Evolutionary conservation across 352 stramenopile species (phyloP).

Genomic region (Globisporangium iwayamae): DNA sequence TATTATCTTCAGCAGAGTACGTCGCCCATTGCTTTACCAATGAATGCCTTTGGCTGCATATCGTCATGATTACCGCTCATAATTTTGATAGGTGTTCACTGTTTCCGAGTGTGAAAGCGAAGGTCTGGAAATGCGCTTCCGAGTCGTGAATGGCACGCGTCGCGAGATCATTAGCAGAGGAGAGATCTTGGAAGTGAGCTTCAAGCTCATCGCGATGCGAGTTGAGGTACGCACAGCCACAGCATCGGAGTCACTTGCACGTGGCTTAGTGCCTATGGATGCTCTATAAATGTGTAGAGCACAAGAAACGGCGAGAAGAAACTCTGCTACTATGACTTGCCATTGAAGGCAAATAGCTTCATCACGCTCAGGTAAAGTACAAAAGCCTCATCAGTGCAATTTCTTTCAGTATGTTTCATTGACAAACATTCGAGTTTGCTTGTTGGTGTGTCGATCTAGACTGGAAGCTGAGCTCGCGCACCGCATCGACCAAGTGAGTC

Average conservation of each 20-base stretch:
- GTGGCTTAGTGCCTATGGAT: too few relatives aligned
- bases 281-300: conserved; percentile 16
- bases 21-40: not conserved
- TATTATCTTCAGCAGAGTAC: conserved; percentile 48
- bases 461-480: conserved; percentile 55
- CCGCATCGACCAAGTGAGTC: conserved; percentile 34
- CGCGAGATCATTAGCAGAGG: conserved; percentile 34
- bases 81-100: conserved; percentile 32
- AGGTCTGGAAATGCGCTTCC: conserved; percentile 49
- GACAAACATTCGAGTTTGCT: not conserved
- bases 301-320: conserved; percentile 36
- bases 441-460: conserved; percentile 14
- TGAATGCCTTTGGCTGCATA: too few relatives aligned
- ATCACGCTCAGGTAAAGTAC: conserved; percentile 39
- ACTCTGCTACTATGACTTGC: conserved; percentile 63
- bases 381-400: too few relatives aligned
- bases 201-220: conserved; percentile 65
- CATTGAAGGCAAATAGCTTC: conserved; percentile 38
- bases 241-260: too few relatives aligned
- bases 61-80: too few relatives aligned
- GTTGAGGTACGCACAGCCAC: conserved; percentile 33
- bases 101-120: conserved; percentile 25
- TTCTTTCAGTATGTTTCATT: too few relatives aligned
- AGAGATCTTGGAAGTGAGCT: conserved; percentile 52
- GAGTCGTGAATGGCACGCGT: conserved; percentile 48